Conservation (phyloP, 352 stramenopile species). For the Phytophthora colocasiae region DNA sequence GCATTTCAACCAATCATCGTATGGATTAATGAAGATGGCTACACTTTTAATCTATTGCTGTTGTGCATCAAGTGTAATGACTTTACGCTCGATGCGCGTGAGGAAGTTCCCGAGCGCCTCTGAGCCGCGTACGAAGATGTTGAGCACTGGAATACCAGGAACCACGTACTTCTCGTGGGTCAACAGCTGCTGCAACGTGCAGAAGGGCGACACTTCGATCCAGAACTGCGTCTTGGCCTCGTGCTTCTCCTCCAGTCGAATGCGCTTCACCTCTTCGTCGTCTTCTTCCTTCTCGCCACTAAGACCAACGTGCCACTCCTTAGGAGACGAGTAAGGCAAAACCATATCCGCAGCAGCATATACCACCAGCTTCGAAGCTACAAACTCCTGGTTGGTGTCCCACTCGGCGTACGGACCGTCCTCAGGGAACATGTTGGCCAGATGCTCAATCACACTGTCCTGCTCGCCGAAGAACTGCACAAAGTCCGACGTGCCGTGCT, state of each 20-base stretch:
- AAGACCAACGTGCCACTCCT: constrained; percentile 86
- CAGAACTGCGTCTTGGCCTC: constrained; percentile 81
- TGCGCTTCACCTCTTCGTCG: constrained; percentile 62
- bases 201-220: constrained; percentile 85
- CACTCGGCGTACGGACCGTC: constrained; percentile 85
- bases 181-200: constrained; percentile 74
- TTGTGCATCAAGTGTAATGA: constrained; percentile 53
- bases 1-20: constrained; percentile 21
- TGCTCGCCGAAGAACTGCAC: constrained; percentile 83
- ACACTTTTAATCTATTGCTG: constrained; percentile 28
- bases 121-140: constrained; percentile 84
- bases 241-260: constrained; percentile 75
- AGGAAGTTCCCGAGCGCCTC: constrained; percentile 70
- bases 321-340: constrained; percentile 59
- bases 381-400: constrained; percentile 75
- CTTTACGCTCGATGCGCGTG: constrained; percentile 66
- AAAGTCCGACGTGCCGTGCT: constrained; percentile 88
- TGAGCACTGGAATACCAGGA: constrained; percentile 82
- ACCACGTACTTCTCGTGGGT: constrained; percentile 83
- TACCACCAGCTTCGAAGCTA: constrained; percentile 77
- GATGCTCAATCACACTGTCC: constrained; percentile 83
- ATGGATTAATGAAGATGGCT: constrained; percentile 7
- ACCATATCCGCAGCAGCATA: constrained; percentile 81
- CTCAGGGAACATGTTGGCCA: constrained; percentile 92
- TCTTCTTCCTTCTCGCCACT: constrained; percentile 77